These are phyloP conservation scores for Russula emetica DNA, from an alignment of 768 basidiomycete genomes.

Conservation along the genomic window DNA sequence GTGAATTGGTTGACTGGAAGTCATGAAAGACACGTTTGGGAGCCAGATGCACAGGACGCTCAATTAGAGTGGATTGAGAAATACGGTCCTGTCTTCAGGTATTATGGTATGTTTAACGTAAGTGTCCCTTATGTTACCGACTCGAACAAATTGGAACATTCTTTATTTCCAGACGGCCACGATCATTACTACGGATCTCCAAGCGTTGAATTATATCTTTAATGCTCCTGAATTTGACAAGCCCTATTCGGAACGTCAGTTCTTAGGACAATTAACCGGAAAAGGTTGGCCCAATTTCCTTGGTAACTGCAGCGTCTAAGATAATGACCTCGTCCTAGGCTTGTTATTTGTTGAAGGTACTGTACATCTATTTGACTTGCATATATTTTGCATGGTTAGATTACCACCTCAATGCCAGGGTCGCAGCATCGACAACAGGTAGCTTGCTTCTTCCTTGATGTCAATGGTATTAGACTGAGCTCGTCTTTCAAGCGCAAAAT, in stretches of 20 bases:
- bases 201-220: constrained; percentile 19
- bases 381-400: not conserved
- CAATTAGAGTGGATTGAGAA: constrained; percentile 14
- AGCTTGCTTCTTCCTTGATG: not conserved
- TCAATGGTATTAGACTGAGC: not conserved
- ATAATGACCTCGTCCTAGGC: constrained; percentile 1
- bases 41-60: constrained; percentile 10
- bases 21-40: constrained; percentile 6
- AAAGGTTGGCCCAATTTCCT: constrained; percentile 8
- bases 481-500: constrained; percentile 14
- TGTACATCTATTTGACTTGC: not conserved
- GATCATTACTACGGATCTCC: constrained; percentile 9
- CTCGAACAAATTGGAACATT: not conserved
- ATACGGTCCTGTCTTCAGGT: constrained; percentile 17
- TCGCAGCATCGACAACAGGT: constrained; percentile 21
- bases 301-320: not conserved
- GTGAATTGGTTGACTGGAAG: constrained; percentile 21
- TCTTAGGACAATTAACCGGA: constrained; percentile 7
- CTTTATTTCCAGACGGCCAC: not conserved
- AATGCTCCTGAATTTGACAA: constrained; percentile 22
- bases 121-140: not conserved
- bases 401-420: constrained; percentile 1
- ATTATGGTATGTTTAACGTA: constrained; percentile 21
- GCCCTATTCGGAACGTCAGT: not conserved
- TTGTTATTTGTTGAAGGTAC: constrained; percentile 23